A percentile compares a stretch with the other conserved stretches of the same genome.
Conservation (phyloP, 352 stramenopile species). For the Thraustochytrium sp. region DNA sequence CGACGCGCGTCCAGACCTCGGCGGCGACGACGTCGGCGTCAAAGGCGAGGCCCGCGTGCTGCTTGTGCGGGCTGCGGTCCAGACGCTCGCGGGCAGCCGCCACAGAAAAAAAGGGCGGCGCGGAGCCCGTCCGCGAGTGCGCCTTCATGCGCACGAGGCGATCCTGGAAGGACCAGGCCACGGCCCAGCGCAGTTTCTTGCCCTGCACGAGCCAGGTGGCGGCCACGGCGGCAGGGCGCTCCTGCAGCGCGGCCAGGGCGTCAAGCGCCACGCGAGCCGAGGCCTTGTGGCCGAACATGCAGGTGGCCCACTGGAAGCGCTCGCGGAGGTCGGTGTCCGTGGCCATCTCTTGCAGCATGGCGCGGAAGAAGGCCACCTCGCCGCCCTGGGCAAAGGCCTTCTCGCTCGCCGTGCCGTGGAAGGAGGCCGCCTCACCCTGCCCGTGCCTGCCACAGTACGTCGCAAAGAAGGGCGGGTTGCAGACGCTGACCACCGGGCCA, state of each 20-base stretch:
- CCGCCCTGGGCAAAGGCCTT: background rate
- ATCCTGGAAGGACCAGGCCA: background rate
- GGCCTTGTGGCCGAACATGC: conserved; percentile 38
- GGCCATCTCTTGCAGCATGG: background rate
- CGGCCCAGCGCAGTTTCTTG: background rate
- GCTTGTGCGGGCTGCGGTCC: background rate
- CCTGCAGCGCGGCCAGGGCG: background rate
- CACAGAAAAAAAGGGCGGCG: background rate
- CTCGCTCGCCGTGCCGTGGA: background rate
- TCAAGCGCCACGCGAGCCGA: background rate
- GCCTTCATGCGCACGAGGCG: background rate
- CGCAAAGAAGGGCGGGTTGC: too few species aligned
- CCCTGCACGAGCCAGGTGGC: conserved; percentile 5
- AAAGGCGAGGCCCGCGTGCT: background rate
- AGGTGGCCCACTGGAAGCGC: background rate
- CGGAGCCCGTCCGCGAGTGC: background rate
- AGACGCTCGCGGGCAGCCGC: background rate
- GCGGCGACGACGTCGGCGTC: background rate
- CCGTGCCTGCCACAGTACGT: too few species aligned
- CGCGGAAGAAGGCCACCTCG: background rate
- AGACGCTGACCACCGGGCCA: background rate
- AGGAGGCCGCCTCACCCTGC: background rate
- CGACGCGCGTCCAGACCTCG: background rate
- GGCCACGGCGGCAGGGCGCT: background rate
- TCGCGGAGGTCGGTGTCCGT: background rate